Evolutionary conservation across 139 green algal species (phyloP).

Genomic region (Chlorella sp.): DNA sequence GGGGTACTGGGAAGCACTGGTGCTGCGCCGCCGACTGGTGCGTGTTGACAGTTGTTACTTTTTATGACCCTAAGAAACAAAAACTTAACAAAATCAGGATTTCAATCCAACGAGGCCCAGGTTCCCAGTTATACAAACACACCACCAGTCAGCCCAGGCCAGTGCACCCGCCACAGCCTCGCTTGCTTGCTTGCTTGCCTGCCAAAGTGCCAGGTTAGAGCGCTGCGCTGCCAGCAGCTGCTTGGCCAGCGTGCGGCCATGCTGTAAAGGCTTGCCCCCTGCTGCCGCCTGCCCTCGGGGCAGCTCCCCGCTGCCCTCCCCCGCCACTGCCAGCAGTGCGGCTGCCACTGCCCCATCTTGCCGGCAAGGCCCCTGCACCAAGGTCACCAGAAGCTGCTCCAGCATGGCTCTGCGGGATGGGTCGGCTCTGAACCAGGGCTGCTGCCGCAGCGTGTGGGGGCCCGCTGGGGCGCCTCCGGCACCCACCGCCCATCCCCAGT

Average conservation of each 20-base stretch:
- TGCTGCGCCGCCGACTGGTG: no score
- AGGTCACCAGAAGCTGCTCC: conserved; percentile 25
- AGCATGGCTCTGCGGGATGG: conserved; percentile 37
- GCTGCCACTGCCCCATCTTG: neutral
- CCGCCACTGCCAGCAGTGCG: conserved; percentile 40
- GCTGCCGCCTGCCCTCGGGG: neutral
- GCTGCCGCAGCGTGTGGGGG: neutral
- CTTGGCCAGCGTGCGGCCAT: conserved; percentile 44
- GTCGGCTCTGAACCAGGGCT: conserved; percentile 37
- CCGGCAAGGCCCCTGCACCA: conserved; percentile 30
- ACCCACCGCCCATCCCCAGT: neutral
- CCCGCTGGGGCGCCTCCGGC: neutral
- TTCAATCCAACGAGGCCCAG: no score
- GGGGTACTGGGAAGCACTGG: no score
- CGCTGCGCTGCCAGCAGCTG: conserved; percentile 57
- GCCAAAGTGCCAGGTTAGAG: conserved; percentile 54
- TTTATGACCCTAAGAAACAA: no score
- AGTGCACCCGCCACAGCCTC: no score
- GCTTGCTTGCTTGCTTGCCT: neutral
- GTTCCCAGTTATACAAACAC: no score
- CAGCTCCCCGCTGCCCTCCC: neutral
- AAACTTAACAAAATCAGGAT: no score
- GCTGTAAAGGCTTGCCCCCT: neutral
- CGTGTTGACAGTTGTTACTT: no score
- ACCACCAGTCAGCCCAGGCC: no score